Evolutionary conservation across 495 filamentous ascomycete species (phyloP).

Genomic region (Aspergillus ostianus): DNA sequence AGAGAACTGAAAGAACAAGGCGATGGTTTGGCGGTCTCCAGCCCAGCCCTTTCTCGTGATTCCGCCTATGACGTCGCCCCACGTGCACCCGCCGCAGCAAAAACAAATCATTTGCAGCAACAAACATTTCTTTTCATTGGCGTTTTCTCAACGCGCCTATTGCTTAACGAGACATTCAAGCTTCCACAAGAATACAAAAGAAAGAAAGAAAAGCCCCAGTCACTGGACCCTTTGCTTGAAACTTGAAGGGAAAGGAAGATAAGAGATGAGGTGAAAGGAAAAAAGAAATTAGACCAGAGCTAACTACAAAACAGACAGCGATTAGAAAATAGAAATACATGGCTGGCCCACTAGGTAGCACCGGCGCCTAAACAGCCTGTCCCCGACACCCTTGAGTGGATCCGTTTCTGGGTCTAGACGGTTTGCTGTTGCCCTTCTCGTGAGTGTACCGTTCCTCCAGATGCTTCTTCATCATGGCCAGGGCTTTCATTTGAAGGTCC

Average conservation of each 20-base stretch:
- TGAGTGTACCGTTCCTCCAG: slow-evolving; percentile 17
- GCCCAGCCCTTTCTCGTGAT: slow-evolving; percentile 1
- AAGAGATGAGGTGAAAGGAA: no score
- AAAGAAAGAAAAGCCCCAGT: no score
- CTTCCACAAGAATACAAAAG: no score
- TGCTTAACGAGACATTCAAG: background rate
- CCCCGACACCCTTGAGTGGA: background rate
- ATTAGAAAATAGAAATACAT: slow-evolving; percentile 2
- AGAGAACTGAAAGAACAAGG: background rate
- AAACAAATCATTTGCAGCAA: background rate
- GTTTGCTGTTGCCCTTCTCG: slow-evolving; percentile 3
- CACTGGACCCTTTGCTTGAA: no score
- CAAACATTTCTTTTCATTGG: background rate
- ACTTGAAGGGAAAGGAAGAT: no score
- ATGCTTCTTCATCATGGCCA: slow-evolving; percentile 32
- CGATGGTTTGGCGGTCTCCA: slow-evolving; percentile 1
- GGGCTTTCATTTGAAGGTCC: slow-evolving; percentile 30
- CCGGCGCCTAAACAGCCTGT: slow-evolving; percentile 1
- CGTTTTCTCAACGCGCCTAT: no score
- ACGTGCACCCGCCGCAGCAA: slow-evolving; percentile 25
- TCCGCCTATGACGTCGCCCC: slow-evolving; percentile 41
- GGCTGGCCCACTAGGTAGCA: background rate
- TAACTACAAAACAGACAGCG: background rate
- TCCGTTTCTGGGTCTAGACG: slow-evolving; percentile 6
- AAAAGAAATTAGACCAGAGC: background rate